These are phyloP conservation scores for Coemansia sp. DNA, from an alignment of 192 early-diverging fungal species.

Conservation along the genomic window DNA sequence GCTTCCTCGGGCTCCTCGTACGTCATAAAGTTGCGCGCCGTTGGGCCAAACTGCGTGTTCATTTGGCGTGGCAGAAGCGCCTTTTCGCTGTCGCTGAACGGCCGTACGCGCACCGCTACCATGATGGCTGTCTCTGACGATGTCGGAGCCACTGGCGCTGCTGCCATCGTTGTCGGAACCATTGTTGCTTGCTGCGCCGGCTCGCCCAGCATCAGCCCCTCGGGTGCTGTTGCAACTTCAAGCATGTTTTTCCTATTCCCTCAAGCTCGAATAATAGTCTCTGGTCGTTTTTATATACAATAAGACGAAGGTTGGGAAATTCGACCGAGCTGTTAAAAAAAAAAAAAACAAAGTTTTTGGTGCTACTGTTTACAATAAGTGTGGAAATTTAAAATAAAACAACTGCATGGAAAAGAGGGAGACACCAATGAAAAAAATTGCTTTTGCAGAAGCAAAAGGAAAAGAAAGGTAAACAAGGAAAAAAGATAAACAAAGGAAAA, in stretches of 20 bases:
- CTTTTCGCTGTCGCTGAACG: slow-evolving; percentile 59
- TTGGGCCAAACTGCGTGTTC: slow-evolving; percentile 52
- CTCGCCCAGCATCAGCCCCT: background rate
- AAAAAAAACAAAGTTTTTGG: background rate
- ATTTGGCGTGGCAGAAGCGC: slow-evolving; percentile 42
- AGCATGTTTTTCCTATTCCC: slow-evolving; percentile 14
- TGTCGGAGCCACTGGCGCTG: background rate
- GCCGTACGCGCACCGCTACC: slow-evolving; percentile 63
- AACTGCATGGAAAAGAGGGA: too few species aligned
- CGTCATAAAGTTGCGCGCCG: slow-evolving; percentile 46
- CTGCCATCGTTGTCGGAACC: background rate
- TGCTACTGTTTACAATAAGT: slow-evolving; percentile 4
- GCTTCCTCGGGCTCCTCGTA: slow-evolving; percentile 33
- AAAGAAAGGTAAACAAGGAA: too few species aligned
- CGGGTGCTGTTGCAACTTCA: slow-evolving; percentile 6
- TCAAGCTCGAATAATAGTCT: background rate
- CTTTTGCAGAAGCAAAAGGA: too few species aligned
- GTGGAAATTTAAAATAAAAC: too few species aligned
- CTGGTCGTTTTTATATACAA: background rate
- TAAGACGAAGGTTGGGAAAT: background rate
- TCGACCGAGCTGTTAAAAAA: background rate
- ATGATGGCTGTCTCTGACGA: slow-evolving; percentile 47
- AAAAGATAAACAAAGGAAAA: too few species aligned
- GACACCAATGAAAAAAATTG: too few species aligned
- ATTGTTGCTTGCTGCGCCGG: background rate